Conservation (phyloP, 2,329 filamentous ascomycete genomes). For the Cercospora zeae-maydis region DNA sequence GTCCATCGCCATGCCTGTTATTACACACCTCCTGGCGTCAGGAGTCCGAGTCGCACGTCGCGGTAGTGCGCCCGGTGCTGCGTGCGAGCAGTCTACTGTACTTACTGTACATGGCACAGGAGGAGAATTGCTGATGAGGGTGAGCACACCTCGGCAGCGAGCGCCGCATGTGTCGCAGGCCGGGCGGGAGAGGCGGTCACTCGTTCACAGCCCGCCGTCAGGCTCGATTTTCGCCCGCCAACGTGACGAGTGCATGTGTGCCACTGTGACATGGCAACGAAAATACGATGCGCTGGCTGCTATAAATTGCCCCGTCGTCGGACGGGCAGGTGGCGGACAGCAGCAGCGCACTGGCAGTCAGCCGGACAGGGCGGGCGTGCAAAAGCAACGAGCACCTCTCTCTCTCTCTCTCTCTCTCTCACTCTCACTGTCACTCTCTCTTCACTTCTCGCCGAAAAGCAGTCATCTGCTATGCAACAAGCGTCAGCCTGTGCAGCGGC, state of each 20-base stretch:
- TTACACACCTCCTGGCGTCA: not conserved
- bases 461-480: not conserved
- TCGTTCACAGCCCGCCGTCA: not conserved
- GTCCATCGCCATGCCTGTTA: not conserved
- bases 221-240: not conserved
- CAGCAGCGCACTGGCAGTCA: not conserved
- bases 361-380: not conserved
- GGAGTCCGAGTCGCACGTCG: not conserved
- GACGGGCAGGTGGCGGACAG: not conserved
- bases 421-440: no score
- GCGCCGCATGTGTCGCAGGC: conserved; percentile 1
- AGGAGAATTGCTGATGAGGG: no score
- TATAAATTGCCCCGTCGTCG: not conserved
- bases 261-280: conserved; percentile 5
- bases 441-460: conserved; percentile 6
- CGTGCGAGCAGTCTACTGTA: not conserved
- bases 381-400: conserved; percentile 3
- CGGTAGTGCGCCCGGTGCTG: not conserved
- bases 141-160: not conserved
- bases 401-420: no score
- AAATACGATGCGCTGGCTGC: conserved; percentile 12
- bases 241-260: conserved; percentile 4
- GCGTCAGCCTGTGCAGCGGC: conserved; percentile 1
- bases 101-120: no score
- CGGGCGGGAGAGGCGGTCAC: conserved; percentile 5